Evolutionary conservation across 148 eudicot genomes (phyloP), one percentile per base, ranked within the genome.

Genomic region (Vaccinium corymbosum): DNA sequence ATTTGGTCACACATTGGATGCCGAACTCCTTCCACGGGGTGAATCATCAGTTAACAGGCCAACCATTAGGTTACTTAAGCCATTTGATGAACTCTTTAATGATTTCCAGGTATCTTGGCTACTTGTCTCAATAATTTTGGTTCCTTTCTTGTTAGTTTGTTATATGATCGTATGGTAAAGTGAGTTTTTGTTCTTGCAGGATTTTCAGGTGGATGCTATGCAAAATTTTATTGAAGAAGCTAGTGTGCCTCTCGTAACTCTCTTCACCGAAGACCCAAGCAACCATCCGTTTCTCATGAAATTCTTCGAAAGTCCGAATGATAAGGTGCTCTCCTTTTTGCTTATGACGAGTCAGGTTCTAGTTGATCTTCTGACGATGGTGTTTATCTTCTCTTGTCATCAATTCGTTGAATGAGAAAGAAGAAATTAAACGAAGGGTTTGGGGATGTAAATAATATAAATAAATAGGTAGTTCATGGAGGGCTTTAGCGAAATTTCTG

Each of bases 41-140:
- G 94, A 92, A 62, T 86, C 92, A 61, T 93, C 94, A 0, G 88
- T 93, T 74, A 64, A 85, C 17, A 91, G 88, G 62, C 95, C 98
- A 4, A 64, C 87, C 6, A 85, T 95, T 46, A 88, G 98, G 71
- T 87, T 95, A 77, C 85, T 95, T 48, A 95, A 94, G 89, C 98
- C 98, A 38, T 95, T 94, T 87, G 98, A 95, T 86, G 98, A 95
- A 76, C 98, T 90, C 80, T 84, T 92, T 51, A 91, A 86, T 56
- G 98, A 95, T 88, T 89, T 82, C 56, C 89, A 92, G 90, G 97
- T 92, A 86, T 71, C 35, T 20, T 52, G 64, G 50, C 2, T 42
- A 19, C 76, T 48, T 29, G 57, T 78, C 7, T 56, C 66, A 53
- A 42, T 15, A 16, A 14, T 59, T 19, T n/a, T 22, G 46, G 15